phyloP scores from a whole-genome alignment of 306 rosid genomes.

The Astragalus membranaceus region DNA sequence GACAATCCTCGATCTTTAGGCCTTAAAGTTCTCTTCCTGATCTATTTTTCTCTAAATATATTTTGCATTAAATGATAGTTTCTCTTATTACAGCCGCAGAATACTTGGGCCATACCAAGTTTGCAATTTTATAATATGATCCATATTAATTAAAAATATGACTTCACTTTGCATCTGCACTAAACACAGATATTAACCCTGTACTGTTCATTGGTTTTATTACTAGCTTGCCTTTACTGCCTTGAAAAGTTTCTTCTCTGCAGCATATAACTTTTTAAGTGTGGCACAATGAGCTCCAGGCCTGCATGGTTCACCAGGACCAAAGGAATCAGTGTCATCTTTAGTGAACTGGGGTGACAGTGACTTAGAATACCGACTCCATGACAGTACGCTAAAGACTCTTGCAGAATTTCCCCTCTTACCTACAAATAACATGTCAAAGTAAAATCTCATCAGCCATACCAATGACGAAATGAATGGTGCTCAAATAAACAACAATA shows the following conservation, averaged over 20 bases:
- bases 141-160: neutral
- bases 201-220: neutral
- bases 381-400: conserved; percentile 74
- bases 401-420: conserved; percentile 64
- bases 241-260: conserved; percentile 69
- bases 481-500: conserved; percentile 5
- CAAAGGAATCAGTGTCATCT: conserved; percentile 37
- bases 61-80: neutral
- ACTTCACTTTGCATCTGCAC: conserved; percentile 13
- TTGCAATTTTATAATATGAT: neutral
- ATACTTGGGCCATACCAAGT: neutral
- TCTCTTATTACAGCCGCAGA: neutral
- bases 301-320: conserved; percentile 70
- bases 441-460: neutral
- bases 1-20: neutral
- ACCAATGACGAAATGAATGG: neutral
- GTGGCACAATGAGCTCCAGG: conserved; percentile 94
- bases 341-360: conserved; percentile 48
- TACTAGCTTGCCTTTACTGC: conserved; percentile 61
- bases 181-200: conserved; percentile 3
- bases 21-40: conserved; percentile 7
- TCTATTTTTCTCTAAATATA: neutral
- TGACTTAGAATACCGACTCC: conserved; percentile 74
- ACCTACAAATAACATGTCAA: conserved; percentile 40
- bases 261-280: conserved; percentile 57